phyloP scores from a whole-genome alignment of 73 alveolate genomes.

The Tetrahymena malaccensis region DNA sequence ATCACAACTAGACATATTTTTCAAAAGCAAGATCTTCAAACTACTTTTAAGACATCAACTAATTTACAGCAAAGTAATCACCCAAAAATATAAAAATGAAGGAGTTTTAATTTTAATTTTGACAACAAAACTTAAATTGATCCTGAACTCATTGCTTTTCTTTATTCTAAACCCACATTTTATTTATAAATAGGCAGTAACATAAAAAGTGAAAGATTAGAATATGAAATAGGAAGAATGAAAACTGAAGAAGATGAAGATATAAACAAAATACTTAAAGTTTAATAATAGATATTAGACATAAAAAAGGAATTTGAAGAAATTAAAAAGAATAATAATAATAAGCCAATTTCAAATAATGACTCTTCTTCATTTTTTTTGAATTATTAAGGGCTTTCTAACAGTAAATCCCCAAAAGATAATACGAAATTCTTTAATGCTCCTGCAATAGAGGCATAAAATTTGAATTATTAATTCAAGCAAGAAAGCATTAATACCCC shows the following conservation, averaged over 20 bases:
- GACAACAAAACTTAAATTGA: too few relatives aligned
- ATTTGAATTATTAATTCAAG: neutral
- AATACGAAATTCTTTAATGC: neutral
- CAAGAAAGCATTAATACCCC: neutral
- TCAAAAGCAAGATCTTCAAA: neutral
- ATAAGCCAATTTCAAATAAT: neutral
- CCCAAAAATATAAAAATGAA: neutral
- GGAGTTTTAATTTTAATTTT: too few relatives aligned
- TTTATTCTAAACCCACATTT: too few relatives aligned
- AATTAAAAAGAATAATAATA: neutral
- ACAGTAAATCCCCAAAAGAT: neutral
- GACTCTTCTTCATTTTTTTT: neutral
- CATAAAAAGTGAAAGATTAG: neutral
- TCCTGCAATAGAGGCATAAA: neutral
- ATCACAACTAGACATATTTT: neutral
- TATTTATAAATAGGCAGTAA: neutral
- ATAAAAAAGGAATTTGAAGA: neutral
- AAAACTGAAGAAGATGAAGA: neutral
- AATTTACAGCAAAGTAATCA: neutral
- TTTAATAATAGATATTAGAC: neutral
- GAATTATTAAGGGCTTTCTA: neutral
- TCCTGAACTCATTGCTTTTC: too few relatives aligned
- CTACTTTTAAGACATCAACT: neutral
- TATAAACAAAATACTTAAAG: neutral
- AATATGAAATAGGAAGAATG: neutral